Conservation (phyloP, 2,329 filamentous ascomycete species). For the Aspergillus chevalieri region DNA sequence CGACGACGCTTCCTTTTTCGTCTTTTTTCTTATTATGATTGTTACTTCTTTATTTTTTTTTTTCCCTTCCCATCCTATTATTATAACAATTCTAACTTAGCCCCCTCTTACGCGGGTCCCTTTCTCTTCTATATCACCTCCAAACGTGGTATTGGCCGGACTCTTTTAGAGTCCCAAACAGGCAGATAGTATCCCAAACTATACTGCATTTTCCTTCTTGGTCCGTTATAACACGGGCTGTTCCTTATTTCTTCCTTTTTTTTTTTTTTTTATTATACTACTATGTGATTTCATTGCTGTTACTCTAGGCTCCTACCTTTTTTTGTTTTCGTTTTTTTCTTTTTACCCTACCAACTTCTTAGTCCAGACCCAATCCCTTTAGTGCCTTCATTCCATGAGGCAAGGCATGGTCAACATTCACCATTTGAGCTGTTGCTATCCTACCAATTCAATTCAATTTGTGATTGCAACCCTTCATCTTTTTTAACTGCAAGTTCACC, state of each 20-base stretch:
- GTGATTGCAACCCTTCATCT: background rate
- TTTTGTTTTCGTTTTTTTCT: constrained; percentile 10
- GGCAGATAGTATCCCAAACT: background rate
- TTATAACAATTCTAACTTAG: too few species aligned
- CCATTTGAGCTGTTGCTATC: constrained; percentile 18
- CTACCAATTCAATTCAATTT: constrained; percentile 8
- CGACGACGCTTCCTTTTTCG: background rate
- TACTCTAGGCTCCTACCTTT: constrained; percentile 43
- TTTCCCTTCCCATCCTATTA: background rate
- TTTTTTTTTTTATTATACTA: constrained; percentile 1
- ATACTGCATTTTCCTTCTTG: background rate
- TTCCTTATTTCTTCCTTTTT: background rate
- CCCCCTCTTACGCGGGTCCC: background rate
- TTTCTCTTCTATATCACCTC: background rate
- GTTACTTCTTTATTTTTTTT: background rate
- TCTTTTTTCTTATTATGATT: background rate
- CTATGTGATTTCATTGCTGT: constrained; percentile 28
- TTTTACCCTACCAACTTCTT: background rate
- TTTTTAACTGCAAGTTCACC: background rate
- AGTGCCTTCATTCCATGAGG: constrained; percentile 27
- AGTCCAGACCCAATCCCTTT: constrained; percentile 30
- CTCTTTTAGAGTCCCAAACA: background rate
- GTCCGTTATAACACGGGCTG: background rate
- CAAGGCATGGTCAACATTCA: constrained; percentile 23
- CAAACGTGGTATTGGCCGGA: background rate